Base-by-base conservation (phyloP, 2,329 filamentous ascomycete genomes). In the Colletotrichum caudatum region DNA sequence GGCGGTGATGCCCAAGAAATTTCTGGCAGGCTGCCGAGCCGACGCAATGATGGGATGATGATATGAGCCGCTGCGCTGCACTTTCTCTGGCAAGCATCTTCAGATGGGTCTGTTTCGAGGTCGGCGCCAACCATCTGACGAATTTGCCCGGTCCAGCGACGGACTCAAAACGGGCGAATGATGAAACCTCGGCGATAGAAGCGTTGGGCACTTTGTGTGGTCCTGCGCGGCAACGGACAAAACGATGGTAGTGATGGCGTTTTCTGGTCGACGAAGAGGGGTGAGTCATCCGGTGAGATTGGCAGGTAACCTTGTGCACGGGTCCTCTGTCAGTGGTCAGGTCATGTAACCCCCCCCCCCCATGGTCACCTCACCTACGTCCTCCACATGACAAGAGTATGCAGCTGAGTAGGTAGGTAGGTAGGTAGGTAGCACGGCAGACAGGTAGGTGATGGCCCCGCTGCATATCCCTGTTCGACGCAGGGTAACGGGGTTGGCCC, bases 271-370 rank as follows among this genome's bases (percentile, higher is more conserved):
- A 39, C 23, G 46, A 63, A 37, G 48, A 16, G n/a, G 37, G 35
- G 37, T 71, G 65, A 71, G 65, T 71, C 69, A 71, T 58, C 57
- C 51, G 69, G 65, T n/a, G 41, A 59, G 53, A 16, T 53, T 37
- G 51, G 48, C n/a, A n/a, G n/a, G n/a, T n/a, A n/a, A n/a, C n/a
- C n/a, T n/a, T n/a, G n/a, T n/a, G n/a, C n/a, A n/a, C n/a, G n/a
- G n/a, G n/a, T n/a, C n/a, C n/a, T n/a, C n/a, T n/a, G n/a, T n/a
- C n/a, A n/a, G n/a, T n/a, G n/a, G n/a, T n/a, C n/a, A n/a, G n/a
- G n/a, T n/a, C n/a, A n/a, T n/a, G n/a, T n/a, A n/a, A n/a, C n/a
- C n/a, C n/a, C n/a, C n/a, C n/a, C n/a, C n/a, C n/a, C n/a, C n/a
- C n/a, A n/a, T n/a, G n/a, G n/a, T n/a, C n/a, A n/a, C n/a, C n/a